Conservation (phyloP, 2,329 filamentous ascomycete genomes). For the Dactylellina drechsleri region DNA sequence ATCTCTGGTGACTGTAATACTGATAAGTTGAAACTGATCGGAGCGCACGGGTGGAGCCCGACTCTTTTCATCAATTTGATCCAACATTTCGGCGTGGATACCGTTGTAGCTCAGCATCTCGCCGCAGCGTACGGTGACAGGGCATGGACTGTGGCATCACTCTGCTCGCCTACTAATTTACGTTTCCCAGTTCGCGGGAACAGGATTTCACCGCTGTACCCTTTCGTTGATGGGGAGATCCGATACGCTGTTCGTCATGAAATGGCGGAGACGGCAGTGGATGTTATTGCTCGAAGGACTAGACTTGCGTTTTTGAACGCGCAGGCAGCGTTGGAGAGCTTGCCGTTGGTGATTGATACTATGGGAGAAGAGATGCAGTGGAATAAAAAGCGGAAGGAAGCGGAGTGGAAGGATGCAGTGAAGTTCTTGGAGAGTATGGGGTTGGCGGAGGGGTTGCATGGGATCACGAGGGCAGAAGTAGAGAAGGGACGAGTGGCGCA, state of each 20-base stretch:
- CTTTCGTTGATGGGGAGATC: slow-evolving; percentile 91
- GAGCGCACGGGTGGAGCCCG: slow-evolving; percentile 87
- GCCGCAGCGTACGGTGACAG: slow-evolving; percentile 89
- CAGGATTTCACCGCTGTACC: slow-evolving; percentile 82
- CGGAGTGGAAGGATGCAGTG: slow-evolving; percentile 81
- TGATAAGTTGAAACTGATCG: slow-evolving; percentile 81
- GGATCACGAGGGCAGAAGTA: slow-evolving; percentile 70
- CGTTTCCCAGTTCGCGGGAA: slow-evolving; percentile 85
- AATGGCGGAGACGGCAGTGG: slow-evolving; percentile 89
- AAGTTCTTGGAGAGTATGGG: slow-evolving; percentile 73
- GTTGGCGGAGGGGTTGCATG: slow-evolving; percentile 70
- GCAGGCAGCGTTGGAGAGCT: slow-evolving; percentile 85
- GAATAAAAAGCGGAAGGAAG: slow-evolving; percentile 76
- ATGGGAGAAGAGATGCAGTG: slow-evolving; percentile 87
- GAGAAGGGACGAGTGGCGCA: slow-evolving; percentile 70
- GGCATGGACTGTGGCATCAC: slow-evolving; percentile 86
- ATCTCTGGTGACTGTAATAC: slow-evolving; percentile 82
- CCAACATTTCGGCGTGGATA: slow-evolving; percentile 91
- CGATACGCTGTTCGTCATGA: slow-evolving; percentile 88
- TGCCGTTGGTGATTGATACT: slow-evolving; percentile 86
- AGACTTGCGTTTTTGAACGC: slow-evolving; percentile 90
- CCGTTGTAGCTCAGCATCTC: slow-evolving; percentile 88
- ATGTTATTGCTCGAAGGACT: slow-evolving; percentile 85
- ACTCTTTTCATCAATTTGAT: slow-evolving; percentile 95
- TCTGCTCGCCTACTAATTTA: slow-evolving; percentile 78